Evolutionary conservation across 495 filamentous ascomycete genomes (phyloP).

Genomic region (Hypoxylon intermedium): DNA sequence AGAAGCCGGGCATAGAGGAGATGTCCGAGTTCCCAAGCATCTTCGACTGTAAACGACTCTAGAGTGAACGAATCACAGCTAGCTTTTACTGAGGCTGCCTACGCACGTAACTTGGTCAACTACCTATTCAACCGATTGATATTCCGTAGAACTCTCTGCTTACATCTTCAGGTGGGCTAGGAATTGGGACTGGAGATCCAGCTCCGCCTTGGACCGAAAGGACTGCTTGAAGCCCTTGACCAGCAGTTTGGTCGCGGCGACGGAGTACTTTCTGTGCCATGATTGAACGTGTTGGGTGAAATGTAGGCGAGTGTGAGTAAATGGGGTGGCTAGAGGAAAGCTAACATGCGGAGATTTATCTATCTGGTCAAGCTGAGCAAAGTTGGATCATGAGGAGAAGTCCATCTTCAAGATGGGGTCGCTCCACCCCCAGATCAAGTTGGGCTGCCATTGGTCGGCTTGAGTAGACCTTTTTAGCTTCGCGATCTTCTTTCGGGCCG

Average conservation of each 20-base stretch:
- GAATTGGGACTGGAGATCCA: slow-evolving; percentile 30
- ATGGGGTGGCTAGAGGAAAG: too few species aligned
- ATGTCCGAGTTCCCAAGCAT: slow-evolving; percentile 71
- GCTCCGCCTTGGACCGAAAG: slow-evolving; percentile 9
- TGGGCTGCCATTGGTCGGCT: background rate
- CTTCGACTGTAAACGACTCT: slow-evolving; percentile 66
- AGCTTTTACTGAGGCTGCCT: slow-evolving; percentile 54
- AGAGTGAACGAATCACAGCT: slow-evolving; percentile 64
- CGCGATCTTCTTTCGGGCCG: background rate
- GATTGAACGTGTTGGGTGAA: background rate
- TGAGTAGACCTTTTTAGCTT: background rate
- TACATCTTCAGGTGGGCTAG: slow-evolving; percentile 41
- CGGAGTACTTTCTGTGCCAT: slow-evolving; percentile 26
- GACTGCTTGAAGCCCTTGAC: slow-evolving; percentile 29
- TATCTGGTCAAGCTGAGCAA: too few species aligned
- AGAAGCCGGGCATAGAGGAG: slow-evolving; percentile 68
- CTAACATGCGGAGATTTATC: too few species aligned
- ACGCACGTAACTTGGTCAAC: slow-evolving; percentile 43
- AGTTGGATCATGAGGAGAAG: background rate
- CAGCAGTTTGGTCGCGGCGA: slow-evolving; percentile 25
- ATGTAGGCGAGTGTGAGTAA: background rate
- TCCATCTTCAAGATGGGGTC: background rate
- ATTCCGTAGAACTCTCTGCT: background rate
- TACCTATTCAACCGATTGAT: background rate
- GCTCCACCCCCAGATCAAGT: background rate